phyloP scores from a whole-genome alignment of 768 basidiomycete genomes.

The Hypholoma fasciculare region DNA sequence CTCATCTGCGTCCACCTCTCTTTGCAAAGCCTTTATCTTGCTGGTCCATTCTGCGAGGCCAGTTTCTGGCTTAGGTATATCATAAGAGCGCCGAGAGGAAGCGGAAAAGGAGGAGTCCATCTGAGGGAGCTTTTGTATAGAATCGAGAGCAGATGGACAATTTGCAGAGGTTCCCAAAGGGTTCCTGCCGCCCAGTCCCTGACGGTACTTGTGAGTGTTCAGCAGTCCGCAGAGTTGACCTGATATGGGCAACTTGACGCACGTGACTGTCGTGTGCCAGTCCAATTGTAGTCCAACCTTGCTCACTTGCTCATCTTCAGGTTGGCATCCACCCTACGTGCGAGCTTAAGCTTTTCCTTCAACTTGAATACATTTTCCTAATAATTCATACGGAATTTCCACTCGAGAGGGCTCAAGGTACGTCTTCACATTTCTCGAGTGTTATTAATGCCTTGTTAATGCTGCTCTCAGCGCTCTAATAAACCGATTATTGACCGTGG shows the following conservation, averaged over 20 bases:
- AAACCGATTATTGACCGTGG: too few species aligned
- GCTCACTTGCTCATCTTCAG: too few species aligned
- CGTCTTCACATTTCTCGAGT: too few species aligned
- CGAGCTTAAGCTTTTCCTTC: too few species aligned
- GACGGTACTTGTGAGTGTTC: too few species aligned
- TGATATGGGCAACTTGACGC: not conserved
- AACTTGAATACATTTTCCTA: too few species aligned
- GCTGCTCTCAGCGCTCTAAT: too few species aligned
- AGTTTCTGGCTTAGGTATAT: conserved; percentile 56
- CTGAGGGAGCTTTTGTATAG: not conserved
- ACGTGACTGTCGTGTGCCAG: conserved; percentile 1
- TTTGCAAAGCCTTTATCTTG: conserved; percentile 78
- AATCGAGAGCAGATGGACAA: not conserved
- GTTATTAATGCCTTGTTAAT: too few species aligned
- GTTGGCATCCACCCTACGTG: too few species aligned
- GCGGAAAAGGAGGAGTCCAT: conserved; percentile 24
- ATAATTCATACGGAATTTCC: too few species aligned
- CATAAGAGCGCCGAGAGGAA: conserved; percentile 27
- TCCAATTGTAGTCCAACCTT: too few species aligned
- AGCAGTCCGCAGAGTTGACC: not conserved
- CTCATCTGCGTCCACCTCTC: conserved; percentile 80
- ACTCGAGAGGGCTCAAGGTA: too few species aligned
- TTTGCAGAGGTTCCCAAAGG: not conserved
- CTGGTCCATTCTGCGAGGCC: conserved; percentile 82
- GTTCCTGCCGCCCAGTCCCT: not conserved